Evolutionary conservation across 2,329 filamentous ascomycete species (phyloP), one percentile per base, ranked within the genome.

Genomic region (Alternaria triticina): DNA sequence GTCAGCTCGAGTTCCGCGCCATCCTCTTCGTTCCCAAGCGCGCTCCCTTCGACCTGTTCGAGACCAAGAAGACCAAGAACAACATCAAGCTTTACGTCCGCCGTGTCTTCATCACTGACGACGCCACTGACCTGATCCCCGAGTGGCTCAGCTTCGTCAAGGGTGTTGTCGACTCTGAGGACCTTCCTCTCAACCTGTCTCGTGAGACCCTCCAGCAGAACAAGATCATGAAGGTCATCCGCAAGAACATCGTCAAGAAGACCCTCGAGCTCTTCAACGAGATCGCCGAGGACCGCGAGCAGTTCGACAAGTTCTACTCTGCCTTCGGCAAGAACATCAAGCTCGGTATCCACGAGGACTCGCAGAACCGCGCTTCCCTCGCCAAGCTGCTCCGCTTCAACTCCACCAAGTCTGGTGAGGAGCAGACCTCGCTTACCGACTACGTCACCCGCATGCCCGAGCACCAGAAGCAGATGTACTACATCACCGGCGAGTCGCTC

Each of bases 171-270:
- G 96, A 99, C 87, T 99, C 96, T 79, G 96, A 99, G 89, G 96
- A 99, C 83, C 92, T 99, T 69, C 96, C 96, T 77, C 92, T 99
- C 84, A 99, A 99, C 90, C 85, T 99, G 87, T 98, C 96, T 80
- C 96, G 96, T 91, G 96, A 99, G 91, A 98, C 95, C 62, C 93
- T 99, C 54, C 96, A 99, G 87, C 96, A 98, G 89, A 99, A 98
- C 92, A 98, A 98, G 94, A 99, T 99, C 89, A 98, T 98, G 96
- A 98, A 98, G 92, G 96, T 98, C 84, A 98, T 98, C 90, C 97
- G 96, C 91, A 99, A 99, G 94, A 99, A 99, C 91, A 97, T 99
- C 73, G 94, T 99, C 89, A 99, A 98, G 94, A 99, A 99, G 93
- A 93, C 93, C 72, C 93, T 99, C 73, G 96, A 99, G 89, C 93